Base-by-base conservation (phyloP, 805 yeast genomes). In the Yamadazyma nakazawae region DNA sequence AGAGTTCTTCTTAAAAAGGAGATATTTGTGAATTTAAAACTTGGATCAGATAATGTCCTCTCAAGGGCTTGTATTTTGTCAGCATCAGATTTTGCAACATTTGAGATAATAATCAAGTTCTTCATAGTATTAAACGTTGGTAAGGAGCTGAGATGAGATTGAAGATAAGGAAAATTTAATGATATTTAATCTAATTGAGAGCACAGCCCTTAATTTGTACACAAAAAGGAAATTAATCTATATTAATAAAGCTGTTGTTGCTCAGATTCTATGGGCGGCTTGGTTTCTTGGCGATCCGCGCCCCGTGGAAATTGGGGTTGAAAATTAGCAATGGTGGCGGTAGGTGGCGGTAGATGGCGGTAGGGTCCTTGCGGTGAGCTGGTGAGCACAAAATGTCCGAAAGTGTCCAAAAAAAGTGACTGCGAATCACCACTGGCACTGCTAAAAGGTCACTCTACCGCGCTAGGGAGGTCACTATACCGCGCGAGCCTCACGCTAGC, bases 91-190 rank as follows among this genome's bases (percentile, higher is more conserved):
- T 58, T 67, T 19, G 54, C 40, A 42, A 71, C 52, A 52, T 67
- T 63, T 34, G 68, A 63, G 18, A 71, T 62, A 40, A 71, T 70
- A 36, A 71, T 59, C 25, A 71, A 54, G 18, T 71, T 70, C 42
- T 56, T 62, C 54, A 51, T 51, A 21, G 18, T 24, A 5, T n/a
- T 17, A 26, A 24, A 16, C 3, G n/a, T 7, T 14, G 26, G 34
- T 10, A 38, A 38, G 3, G 37, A n/a, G 37, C 5, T 30, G 34
- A 5, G 17, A 17, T 14, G 37, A 14, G 37, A 16, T 34, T 5
- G 11, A 17, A 14, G 17, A 14, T 10, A 6, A 34, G 37, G 19
- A n/a, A 16, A 34, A 10, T 7, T 10, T 14, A n/a, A 19, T 30
- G 37, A 4, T 16, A 11, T 16, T 34, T 34, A 14, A 34, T 34